Evolutionary conservation across 2,329 filamentous ascomycete species (phyloP), one percentile per base, ranked within the genome.

Genomic region (Dactylellina cionopaga): DNA sequence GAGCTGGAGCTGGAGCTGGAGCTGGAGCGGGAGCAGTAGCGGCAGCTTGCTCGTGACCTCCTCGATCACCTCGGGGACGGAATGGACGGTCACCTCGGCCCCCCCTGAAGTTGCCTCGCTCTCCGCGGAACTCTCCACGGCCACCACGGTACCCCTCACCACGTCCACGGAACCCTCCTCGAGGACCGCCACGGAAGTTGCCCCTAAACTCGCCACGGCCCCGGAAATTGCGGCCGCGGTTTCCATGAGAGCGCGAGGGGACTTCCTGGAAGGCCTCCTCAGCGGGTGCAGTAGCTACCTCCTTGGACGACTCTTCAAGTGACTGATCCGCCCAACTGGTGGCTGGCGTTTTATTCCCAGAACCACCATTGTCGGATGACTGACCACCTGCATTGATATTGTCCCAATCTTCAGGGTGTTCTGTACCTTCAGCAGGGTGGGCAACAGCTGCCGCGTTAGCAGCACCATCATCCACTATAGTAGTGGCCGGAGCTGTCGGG

Each of bases 61-160:
- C 70, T 54, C 70, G 55, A 33, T 73, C 69, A 11, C 70, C 63
- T 44, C 63, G 55, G 24, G 63, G 65, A 79, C 83, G 75, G 70
- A 51, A 64, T 19, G 80, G 78, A 56, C 79, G 77, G 63, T 75
- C 75, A 9, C 78, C 78, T 29, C 81, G 81, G 59, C 83, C 82
- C 39, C 52, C 63, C 24, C 58, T 49, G 27, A 64, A 71, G 19
- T 37, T 37, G 22, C 66, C 66, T 37, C 71, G 56, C 11, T 74
- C 62, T 43, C 55, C 71, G 58, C 74, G 74, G 41, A 73, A 74
- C 29, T 78, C 77, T 60, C 79, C 78, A 74, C 79, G 76, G 17
- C 84, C n/a, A n/a, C n/a, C 83, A 60, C 85, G 83, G 72, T 81
- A 81, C 35, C 84, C 78, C 33, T 80, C 79, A 51, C 80, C 76